Base-by-base conservation (phyloP, 768 basidiomycete species). In the Amanita molliuscula region DNA sequence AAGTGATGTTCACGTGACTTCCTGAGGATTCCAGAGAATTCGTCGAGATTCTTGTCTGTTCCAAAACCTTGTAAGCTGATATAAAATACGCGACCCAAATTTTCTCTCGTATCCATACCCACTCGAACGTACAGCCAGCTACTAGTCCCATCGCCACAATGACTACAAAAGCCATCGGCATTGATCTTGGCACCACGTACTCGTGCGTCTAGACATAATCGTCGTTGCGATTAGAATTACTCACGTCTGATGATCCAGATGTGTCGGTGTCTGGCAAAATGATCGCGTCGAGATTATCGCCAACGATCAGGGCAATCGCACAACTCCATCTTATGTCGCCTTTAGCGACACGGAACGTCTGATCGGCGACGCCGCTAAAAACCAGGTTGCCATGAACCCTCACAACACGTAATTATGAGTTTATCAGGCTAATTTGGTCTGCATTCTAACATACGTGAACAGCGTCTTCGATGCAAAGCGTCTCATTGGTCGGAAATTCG, bases 201-300 rank as follows among this genome's bases (percentile, higher is more conserved):
- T 90, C 88, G 87, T 89, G 64, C 57, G 85, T 76, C 9, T 16
- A 15, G 28, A 28, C 47, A 41, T 48, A 21, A 26, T 10, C 29
- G 26, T 29, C 15, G 10, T 3, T 36, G 18, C 25, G 18, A 57
- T 42, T 50, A 25, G 50, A 40, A 53, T 38, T 43, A 38, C 51
- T 54, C 33, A 31, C 50, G 33, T 50, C 54, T 53, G 56, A 43
- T 62, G 48, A n/a, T 53, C 25, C 65, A 93, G 89, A n/a, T 97
- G 94, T 69, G 95, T 97, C 61, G 95, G 89, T 78, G 94, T 98
- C 55, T 98, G 94, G 93, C 90, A 94, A 78, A 93, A 96, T 63
- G 95, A 98, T 75, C 89, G 94, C 65, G 94, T 96, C 57, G 94
- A 96, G 73, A 96, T 96, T 75, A 97, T 97, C 65, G 88, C 88